These are phyloP conservation scores for Camillea tinctor DNA, from an alignment of 2,329 filamentous ascomycete species.

Conservation along the genomic window DNA sequence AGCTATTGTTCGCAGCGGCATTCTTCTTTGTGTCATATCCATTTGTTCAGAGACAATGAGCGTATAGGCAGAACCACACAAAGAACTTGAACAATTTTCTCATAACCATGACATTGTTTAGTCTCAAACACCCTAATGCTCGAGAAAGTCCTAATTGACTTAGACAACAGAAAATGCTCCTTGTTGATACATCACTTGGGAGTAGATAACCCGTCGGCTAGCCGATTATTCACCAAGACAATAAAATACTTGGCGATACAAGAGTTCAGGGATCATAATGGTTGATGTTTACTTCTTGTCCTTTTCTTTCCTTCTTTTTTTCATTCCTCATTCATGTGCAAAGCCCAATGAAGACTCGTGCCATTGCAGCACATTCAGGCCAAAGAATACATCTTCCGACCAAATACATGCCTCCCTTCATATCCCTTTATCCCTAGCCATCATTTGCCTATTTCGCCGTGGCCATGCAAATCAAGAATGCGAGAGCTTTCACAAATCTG, in stretches of 20 bases:
- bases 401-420: background rate
- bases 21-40: background rate
- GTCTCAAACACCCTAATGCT: background rate
- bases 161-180: background rate
- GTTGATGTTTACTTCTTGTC: background rate
- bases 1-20: background rate
- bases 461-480: slow-evolving; percentile 12
- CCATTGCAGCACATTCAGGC: background rate
- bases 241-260: background rate
- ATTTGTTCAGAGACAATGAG: background rate
- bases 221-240: background rate
- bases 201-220: background rate
- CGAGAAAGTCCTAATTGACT: background rate
- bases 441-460: slow-evolving; percentile 6
- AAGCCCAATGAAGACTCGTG: background rate
- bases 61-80: background rate
- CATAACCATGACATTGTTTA: background rate
- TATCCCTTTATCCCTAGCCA: background rate
- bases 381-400: background rate
- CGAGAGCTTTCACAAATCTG: background rate
- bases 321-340: slow-evolving; percentile 3
- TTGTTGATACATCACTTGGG: background rate
- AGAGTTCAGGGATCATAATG: background rate
- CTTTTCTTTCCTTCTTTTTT: slow-evolving; percentile 8
- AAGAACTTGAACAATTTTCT: background rate